phyloP scores from a whole-genome alignment of 164 flowering plant species.

The Vitis riparia region DNA sequence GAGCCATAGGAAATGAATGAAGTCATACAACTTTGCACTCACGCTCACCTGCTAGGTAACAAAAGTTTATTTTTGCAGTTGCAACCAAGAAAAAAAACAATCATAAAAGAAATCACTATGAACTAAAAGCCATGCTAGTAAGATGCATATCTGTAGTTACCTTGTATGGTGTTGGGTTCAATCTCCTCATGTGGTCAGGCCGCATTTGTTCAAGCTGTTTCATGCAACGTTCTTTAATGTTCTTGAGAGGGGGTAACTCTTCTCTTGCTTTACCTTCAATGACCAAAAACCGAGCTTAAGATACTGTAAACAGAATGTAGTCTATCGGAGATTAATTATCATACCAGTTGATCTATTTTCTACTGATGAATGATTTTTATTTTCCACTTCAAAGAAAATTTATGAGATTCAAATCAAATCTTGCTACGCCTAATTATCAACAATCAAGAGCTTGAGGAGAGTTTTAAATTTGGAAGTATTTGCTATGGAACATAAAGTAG shows the following conservation, averaged over 20 bases:
- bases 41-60: constrained; percentile 78
- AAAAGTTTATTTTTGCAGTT: not conserved
- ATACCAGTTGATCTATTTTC: not conserved
- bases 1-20: constrained; percentile 98
- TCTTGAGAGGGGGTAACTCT: constrained; percentile 58
- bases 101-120: not conserved
- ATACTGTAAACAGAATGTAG: constrained; percentile 1
- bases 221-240: constrained; percentile 75
- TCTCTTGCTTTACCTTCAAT: constrained; percentile 61
- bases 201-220: constrained; percentile 88
- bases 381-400: too few relatives aligned
- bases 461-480: too few relatives aligned
- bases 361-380: not conserved
- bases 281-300: constrained; percentile 7
- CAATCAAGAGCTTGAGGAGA: too few relatives aligned
- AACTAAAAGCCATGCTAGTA: not conserved
- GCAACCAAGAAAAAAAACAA: not conserved
- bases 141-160: constrained; percentile 29
- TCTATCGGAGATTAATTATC: not conserved
- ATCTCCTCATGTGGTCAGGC: constrained; percentile 95
- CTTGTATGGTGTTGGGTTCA: constrained; percentile 99
- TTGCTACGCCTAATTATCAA: too few relatives aligned
- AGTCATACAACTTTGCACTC: constrained; percentile 90
- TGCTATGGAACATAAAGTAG: too few relatives aligned
- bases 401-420: too few relatives aligned